phyloP scores from a whole-genome alignment of 768 basidiomycete species.

The Psilocybe cyanescens region DNA sequence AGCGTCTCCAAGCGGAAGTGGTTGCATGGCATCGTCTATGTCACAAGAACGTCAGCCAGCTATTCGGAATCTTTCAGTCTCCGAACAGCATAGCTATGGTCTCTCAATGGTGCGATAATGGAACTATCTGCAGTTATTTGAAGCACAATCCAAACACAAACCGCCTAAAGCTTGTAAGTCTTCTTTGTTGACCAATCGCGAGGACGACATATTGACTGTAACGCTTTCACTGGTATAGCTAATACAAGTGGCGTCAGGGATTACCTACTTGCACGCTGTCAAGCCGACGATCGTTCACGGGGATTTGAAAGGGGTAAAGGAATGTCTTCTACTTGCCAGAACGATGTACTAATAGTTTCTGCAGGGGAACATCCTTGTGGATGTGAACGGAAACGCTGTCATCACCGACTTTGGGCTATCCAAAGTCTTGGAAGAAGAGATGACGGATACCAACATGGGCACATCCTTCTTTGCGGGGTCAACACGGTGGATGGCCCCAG shows the following conservation, averaged over 20 bases:
- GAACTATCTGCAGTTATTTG: conserved; percentile 56
- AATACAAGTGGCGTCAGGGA: conserved; percentile 57
- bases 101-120: conserved; percentile 66
- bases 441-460: conserved; percentile 38
- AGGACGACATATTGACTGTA: not conserved
- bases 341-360: not conserved
- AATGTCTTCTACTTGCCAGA: not conserved
- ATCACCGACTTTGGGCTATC: conserved; percentile 69
- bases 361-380: conserved; percentile 62
- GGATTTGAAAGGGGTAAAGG: conserved; percentile 60
- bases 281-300: conserved; percentile 61
- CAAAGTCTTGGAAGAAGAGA: conserved; percentile 60
- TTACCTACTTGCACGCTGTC: conserved; percentile 59
- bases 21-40: conserved; percentile 60
- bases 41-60: conserved; percentile 56
- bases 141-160: conserved; percentile 43
- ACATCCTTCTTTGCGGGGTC: conserved; percentile 52
- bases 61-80: conserved; percentile 58
- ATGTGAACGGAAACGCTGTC: conserved; percentile 52
- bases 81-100: conserved; percentile 62
- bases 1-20: conserved; percentile 63
- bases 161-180: conserved; percentile 49
- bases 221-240: conserved; percentile 36
- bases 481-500: conserved; percentile 62
- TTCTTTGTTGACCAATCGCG: not conserved